Conservation (phyloP, 306 rosid species). For the Inga laurina region DNA sequence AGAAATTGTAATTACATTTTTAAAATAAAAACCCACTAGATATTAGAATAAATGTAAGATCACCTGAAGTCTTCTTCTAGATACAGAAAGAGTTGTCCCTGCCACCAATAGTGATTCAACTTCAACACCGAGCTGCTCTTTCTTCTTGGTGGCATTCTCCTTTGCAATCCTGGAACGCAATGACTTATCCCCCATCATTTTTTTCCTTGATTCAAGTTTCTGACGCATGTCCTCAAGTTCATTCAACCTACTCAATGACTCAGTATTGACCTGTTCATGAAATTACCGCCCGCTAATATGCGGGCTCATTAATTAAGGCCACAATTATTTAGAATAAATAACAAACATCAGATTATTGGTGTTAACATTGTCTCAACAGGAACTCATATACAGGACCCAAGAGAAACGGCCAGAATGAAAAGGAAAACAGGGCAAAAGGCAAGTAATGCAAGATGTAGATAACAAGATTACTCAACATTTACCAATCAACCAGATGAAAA, state of each 20-base stretch:
- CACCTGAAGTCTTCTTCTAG: conserved; percentile 82
- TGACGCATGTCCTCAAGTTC: conserved; percentile 80
- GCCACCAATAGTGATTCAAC: conserved; percentile 81
- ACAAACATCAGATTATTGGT: neutral
- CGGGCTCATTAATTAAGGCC: conserved; percentile 58
- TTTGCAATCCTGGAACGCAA: conserved; percentile 49
- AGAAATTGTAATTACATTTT: neutral
- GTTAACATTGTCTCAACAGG: neutral
- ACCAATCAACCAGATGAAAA: conserved; percentile 1
- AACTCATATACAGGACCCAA: neutral
- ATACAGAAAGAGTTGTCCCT: conserved; percentile 77
- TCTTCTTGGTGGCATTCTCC: conserved; percentile 72
- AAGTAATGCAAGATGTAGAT: neutral
- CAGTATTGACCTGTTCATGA: conserved; percentile 75
- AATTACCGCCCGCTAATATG: conserved; percentile 59
- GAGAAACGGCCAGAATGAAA: neutral
- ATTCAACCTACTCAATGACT: conserved; percentile 65
- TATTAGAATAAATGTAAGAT: conserved; percentile 3
- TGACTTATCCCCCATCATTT: conserved; percentile 53
- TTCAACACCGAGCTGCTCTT: conserved; percentile 70
- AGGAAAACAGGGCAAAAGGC: neutral
- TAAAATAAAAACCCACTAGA: neutral
- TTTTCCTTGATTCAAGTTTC: conserved; percentile 75
- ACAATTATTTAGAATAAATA: neutral
- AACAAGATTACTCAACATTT: neutral